Base-by-base conservation (phyloP, 1,284 basidiomycete species). In the Paramarasmius palmivorus region DNA sequence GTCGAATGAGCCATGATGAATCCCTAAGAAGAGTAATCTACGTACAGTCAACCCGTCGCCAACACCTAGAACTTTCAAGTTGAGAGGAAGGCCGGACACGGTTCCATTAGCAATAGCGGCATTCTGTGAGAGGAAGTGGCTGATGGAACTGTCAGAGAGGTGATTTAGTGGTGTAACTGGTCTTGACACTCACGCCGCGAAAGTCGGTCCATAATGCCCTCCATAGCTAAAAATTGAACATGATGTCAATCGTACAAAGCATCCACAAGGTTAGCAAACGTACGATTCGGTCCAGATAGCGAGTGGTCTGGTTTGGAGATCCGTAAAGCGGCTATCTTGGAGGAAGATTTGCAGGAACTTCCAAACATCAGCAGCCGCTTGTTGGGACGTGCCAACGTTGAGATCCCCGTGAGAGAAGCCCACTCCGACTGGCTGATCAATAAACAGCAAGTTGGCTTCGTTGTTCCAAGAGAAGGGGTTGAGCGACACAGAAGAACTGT, bases 391-490 rank as follows among this genome's bases (percentile, higher is more conserved):
- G 10, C 75, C 73, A 22, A 83, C 79, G 4, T 66, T 72, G 35
- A 71, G 62, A 8, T 69, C 69, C 15, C 83, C 82, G 61, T 84
- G 75, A 0, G 83, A 84, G 68, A 83, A 86, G 15, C 83, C 84
- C 29, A 78, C 77, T 14, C 82, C 82, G 34, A 84, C 76, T 1
- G 86, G 86, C 63, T 88, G 82, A 59, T 83, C 82, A 55, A 85
- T 75, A 63, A 74, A 83, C 39, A 81, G 54, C 69, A 83, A 68
- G 63, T 88, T 84, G 6, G 81, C 77, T 42, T 80, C 72, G 56
- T 79, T 80, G 67, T 84, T 88, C 85, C 86, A 89, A 0, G 83
- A 81, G 60, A 72, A 79, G 0, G 81, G 81, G 61, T 89, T 88
- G 53, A 76, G 64, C 10, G 71, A 71, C 19, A 83, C 78, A 26